These are phyloP conservation scores for Populus alba DNA, from an alignment of 345 rosid species.

Conservation along the genomic window DNA sequence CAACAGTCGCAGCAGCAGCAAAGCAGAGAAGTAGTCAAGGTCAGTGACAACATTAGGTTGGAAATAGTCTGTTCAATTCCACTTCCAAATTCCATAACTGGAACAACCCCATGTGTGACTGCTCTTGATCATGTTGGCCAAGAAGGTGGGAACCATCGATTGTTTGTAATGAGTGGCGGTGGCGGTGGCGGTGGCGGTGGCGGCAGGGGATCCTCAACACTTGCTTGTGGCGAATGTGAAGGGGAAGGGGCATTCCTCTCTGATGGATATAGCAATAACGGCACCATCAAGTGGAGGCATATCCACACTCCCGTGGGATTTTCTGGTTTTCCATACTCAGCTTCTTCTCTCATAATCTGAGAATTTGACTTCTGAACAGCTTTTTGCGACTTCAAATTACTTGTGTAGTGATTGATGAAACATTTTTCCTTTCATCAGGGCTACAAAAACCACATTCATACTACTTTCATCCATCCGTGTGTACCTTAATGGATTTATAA, in stretches of 20 bases:
- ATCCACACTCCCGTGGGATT: conserved; percentile 29
- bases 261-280: conserved; percentile 24
- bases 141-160: neutral
- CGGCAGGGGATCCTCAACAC: conserved; percentile 11
- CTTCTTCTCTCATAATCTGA: conserved; percentile 22
- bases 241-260: conserved; percentile 29
- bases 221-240: conserved; percentile 22
- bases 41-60: conserved; percentile 19
- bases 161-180: conserved; percentile 27
- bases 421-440: neutral
- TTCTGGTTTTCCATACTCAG: conserved; percentile 33
- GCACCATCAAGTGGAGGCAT: conserved; percentile 26
- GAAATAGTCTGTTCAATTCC: conserved; percentile 17
- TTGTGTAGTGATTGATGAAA: neutral
- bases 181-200: conserved; percentile 22
- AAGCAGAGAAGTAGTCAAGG: neutral
- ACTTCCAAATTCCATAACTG: conserved; percentile 22
- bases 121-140: conserved; percentile 6
- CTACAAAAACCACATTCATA: neutral
- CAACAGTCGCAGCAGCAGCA: conserved; percentile 14
- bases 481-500: neutral
- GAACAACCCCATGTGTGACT: conserved; percentile 31
- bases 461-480: neutral
- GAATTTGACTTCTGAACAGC: neutral
- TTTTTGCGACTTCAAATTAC: too few relatives aligned